Evolutionary conservation across 2,329 filamentous ascomycete species (phyloP).

Genomic region (Aspergillus ibericus): DNA sequence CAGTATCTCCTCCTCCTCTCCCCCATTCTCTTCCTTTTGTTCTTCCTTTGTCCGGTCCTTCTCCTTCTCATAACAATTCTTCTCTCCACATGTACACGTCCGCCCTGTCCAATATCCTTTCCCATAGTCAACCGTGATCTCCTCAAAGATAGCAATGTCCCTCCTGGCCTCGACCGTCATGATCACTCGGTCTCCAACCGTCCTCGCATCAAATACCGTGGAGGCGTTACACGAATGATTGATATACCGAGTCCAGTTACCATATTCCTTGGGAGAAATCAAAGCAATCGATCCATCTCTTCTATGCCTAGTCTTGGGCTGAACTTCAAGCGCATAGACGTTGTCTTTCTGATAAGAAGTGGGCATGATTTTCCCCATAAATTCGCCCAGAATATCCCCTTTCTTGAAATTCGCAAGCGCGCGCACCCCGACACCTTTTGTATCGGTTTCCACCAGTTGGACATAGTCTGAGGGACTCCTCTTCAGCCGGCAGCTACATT

Average conservation of each 20-base stretch:
- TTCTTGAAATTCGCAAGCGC: slow-evolving; percentile 25
- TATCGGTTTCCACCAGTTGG: slow-evolving; percentile 28
- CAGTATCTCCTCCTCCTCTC: no score
- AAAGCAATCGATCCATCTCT: not conserved
- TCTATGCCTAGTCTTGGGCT: not conserved
- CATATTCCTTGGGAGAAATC: slow-evolving; percentile 22
- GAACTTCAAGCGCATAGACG: slow-evolving; percentile 21
- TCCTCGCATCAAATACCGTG: slow-evolving; percentile 17
- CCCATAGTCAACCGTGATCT: slow-evolving; percentile 39
- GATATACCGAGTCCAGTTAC: slow-evolving; percentile 39
- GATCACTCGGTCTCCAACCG: slow-evolving; percentile 22
- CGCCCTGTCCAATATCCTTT: not conserved
- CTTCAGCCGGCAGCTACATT: slow-evolving; percentile 24
- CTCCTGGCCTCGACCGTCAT: slow-evolving; percentile 22
- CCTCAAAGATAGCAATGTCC: slow-evolving; percentile 34
- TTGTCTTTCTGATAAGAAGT: slow-evolving; percentile 4
- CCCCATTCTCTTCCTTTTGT: not conserved
- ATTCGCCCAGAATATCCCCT: slow-evolving; percentile 20
- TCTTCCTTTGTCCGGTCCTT: not conserved
- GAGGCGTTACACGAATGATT: slow-evolving; percentile 38
- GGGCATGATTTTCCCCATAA: slow-evolving; percentile 24
- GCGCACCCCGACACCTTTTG: slow-evolving; percentile 33
- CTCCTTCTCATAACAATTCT: slow-evolving; percentile 6
- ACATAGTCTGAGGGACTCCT: slow-evolving; percentile 32
- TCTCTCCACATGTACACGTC: slow-evolving; percentile 13